Evolutionary conservation across 2,329 filamentous ascomycete genomes (phyloP), one percentile per base, ranked within the genome.

Genomic region (Colletotrichum chlorophyti): DNA sequence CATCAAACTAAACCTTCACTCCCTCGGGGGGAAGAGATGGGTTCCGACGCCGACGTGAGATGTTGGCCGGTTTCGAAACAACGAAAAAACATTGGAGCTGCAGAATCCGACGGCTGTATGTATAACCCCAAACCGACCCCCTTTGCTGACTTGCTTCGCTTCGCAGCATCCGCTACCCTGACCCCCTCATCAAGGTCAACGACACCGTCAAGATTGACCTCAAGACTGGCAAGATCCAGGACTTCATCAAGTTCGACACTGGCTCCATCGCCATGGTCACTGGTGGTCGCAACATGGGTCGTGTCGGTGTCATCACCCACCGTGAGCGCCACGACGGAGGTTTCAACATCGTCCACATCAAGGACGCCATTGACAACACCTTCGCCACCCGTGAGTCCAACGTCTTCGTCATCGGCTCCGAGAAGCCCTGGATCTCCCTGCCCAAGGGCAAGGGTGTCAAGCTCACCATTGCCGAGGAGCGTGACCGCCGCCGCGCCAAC

Each of bases 401-500:
- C 91, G 93, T 99, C 75, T 99, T 99, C 85, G 89, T 99, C 84
- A 97, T 99, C 73, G 95, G 95, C 75, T 86, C 89, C 73, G 95
- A 99, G 76, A 98, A 98, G 91, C 94, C 95, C 75, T 99, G 95
- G 95, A 89, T 99, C 83, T 96, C 91, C 74, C 89, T 99, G 78
- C 96, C 95, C 80, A 99, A 98, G 92, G 95, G 95, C 85, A 97
- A 97, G 89, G 95, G 95, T 91, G 95, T 99, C 86, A 97, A 97
- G 92, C 92, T 98, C 80, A 89, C 90, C 77, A 98, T 99, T 76
- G 93, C 94, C 71, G 94, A 99, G 86, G 94, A 99, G 91, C 89
- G 94, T 86, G 94, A 99, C 83, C 93, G 94, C 81, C 92, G 93
- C 78, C 91, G 95, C 76, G 92, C 93, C 68, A 69, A 75, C 68